Evolutionary conservation across 179 eudicot species (phyloP), one percentile per base, ranked within the genome.

Genomic region (Beta macrorhiza): DNA sequence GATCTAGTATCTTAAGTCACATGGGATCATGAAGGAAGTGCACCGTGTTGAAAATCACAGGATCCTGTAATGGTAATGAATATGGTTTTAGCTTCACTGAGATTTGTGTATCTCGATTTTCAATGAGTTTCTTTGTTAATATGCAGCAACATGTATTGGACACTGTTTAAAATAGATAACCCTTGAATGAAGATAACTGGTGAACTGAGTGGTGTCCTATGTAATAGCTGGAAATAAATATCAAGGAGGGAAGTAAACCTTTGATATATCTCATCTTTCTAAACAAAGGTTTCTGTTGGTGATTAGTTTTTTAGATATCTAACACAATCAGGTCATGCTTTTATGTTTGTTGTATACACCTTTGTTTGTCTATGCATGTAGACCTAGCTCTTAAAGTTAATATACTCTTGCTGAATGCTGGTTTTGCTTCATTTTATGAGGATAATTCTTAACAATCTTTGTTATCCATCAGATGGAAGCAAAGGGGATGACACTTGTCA

Each of bases 401-500:
- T 81, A 32, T 45, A 59, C 59, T 75, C 22, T 78, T 42, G 59
- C 29, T 44, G 0, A 15, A 56, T 19, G 45, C 7, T 64, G 57
- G 49, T 71, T 78, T 45, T 78, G 61, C 52, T 84, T 81, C 15
- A 37, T 79, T 32, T 14, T 75, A 45, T 78, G 59, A 56, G 68
- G 32, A 45, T 78, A 53, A 55, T 79, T 65, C 79, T 61, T 42
- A 44, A n/a, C 74, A 25, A 52, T 82, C 1, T 77, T 57, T 80
- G 74, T 70, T 84, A 37, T 69, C 19, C 49, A 71, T 71, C 91
- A 90, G 99, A 94, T 90, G 96, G 94, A 82, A 83, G 80, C 67
- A 90, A 93, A 77, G 88, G 86, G 83, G 95, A 91, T 71, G 97
- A 94, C 76, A 47, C 88, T 49, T 70, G 86, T 87, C 94, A 92